phyloP scores from a whole-genome alignment of 169 alveolate species.

The Plasmodium billcollinsi region DNA sequence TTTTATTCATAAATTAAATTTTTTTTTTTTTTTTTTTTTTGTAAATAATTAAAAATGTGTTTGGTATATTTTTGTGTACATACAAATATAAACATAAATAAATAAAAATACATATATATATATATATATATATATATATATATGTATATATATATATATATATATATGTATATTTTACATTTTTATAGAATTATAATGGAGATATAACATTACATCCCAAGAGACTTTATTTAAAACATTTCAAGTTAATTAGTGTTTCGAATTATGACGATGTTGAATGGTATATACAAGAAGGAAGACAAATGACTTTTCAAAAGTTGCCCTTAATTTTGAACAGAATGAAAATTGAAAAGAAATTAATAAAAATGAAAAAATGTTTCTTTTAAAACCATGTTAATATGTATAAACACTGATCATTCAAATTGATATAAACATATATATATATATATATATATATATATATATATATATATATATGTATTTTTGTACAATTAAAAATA shows the following conservation, averaged over 20 bases:
- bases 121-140: neutral
- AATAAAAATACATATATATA: neutral
- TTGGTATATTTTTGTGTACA: neutral
- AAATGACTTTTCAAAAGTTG: constrained; percentile 76
- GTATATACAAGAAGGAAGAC: constrained; percentile 76
- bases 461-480: too few species aligned
- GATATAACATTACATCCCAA: constrained; percentile 82
- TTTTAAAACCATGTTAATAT: neutral
- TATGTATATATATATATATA: neutral
- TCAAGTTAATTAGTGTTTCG: constrained; percentile 78
- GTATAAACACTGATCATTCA: too few species aligned
- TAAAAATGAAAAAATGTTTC: constrained; percentile 61
- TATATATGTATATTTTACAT: neutral
- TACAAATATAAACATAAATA: neutral
- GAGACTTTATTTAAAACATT: constrained; percentile 62
- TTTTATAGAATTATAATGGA: constrained; percentile 81
- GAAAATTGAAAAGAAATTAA: constrained; percentile 69
- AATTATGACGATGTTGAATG: constrained; percentile 78
- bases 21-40: too few species aligned
- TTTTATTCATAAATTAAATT: neutral
- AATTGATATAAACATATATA: too few species aligned
- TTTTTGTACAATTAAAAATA: too few species aligned
- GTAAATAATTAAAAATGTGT: neutral
- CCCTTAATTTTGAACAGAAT: constrained; percentile 73
- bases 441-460: too few species aligned